A percentile compares a stretch with the other conserved stretches of the same genome.
These are phyloP conservation scores for Fusarium kyushuense DNA, from an alignment of 2,329 filamentous ascomycete species.

Conservation along the genomic window DNA sequence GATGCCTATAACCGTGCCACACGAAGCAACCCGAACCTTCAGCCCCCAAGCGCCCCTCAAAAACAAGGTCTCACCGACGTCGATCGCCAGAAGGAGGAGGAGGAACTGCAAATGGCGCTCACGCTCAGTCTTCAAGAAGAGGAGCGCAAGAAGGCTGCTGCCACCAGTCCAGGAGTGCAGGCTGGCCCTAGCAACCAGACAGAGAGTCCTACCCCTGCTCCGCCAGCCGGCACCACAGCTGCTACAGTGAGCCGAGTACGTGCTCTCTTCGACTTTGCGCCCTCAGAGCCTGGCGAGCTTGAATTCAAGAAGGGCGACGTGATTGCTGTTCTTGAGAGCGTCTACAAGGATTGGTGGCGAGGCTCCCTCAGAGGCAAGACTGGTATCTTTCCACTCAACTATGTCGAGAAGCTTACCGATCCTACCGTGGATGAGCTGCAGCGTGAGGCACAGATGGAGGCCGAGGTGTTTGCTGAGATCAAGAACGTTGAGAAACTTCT, in stretches of 20 bases:
- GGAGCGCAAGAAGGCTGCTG: slow-evolving; percentile 66
- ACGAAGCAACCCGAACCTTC: slow-evolving; percentile 84
- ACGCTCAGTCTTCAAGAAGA: slow-evolving; percentile 94
- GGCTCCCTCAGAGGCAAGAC: slow-evolving; percentile 94
- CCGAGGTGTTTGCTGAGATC: slow-evolving; percentile 73
- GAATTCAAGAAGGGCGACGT: slow-evolving; percentile 97
- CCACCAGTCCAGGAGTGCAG: slow-evolving; percentile 50
- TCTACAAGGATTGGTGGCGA: slow-evolving; percentile 99
- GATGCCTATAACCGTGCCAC: slow-evolving; percentile 92
- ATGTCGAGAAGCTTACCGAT: slow-evolving; percentile 96
- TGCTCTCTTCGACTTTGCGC: slow-evolving; percentile 93
- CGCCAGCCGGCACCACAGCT: slow-evolving; percentile 88
- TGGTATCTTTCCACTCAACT: slow-evolving; percentile 98
- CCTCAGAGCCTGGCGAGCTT: slow-evolving; percentile 92
- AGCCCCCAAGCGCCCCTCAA: slow-evolving; percentile 90
- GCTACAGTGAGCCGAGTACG: slow-evolving; percentile 95
- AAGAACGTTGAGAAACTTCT: slow-evolving; percentile 78
- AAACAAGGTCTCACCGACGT: slow-evolving; percentile 91
- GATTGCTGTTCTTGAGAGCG: slow-evolving; percentile 95
- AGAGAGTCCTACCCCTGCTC: slow-evolving; percentile 62
- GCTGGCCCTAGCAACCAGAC: slow-evolving; percentile 56
- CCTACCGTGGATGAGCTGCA: slow-evolving; percentile 95
- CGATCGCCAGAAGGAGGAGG: slow-evolving; percentile 95
- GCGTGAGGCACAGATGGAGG: slow-evolving; percentile 95
- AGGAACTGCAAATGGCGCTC: slow-evolving; percentile 95